A percentile compares a stretch with the other conserved stretches of the same genome.
These are phyloP conservation scores for Sordaria brevicollis DNA, from an alignment of 495 filamentous ascomycete species.

Conservation along the genomic window DNA sequence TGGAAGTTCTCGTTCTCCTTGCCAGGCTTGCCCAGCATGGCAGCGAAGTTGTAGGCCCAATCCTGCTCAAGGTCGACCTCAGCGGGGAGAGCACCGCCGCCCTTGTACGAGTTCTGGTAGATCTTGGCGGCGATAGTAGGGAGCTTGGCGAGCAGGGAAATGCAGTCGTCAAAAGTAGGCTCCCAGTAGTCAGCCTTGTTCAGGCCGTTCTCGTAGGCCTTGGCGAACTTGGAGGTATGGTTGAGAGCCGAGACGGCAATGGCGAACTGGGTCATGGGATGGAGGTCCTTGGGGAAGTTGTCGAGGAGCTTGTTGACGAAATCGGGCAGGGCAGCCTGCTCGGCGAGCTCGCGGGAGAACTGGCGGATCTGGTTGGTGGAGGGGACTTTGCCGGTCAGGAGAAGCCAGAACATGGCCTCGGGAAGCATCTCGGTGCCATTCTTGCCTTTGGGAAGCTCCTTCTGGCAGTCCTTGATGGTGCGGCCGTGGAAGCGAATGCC, in stretches of 20 bases:
- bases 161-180: slow-evolving; percentile 92
- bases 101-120: slow-evolving; percentile 78
- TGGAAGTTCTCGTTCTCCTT: slow-evolving; percentile 86
- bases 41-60: slow-evolving; percentile 97
- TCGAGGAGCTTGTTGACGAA: slow-evolving; percentile 85
- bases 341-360: slow-evolving; percentile 77
- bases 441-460: slow-evolving; percentile 83
- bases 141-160: slow-evolving; percentile 88
- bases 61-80: slow-evolving; percentile 76
- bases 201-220: slow-evolving; percentile 80
- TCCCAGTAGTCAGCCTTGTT: slow-evolving; percentile 98
- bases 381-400: slow-evolving; percentile 87
- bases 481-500: slow-evolving; percentile 97
- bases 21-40: slow-evolving; percentile 87
- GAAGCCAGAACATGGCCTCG: slow-evolving; percentile 99
- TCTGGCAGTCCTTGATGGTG: slow-evolving; percentile 96
- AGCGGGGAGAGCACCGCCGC: slow-evolving; percentile 65
- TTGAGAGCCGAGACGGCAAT: slow-evolving; percentile 90
- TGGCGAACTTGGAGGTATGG: slow-evolving; percentile 84
- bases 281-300: slow-evolving; percentile 74
- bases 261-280: slow-evolving; percentile 97
- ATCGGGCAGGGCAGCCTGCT: slow-evolving; percentile 71
- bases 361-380: slow-evolving; percentile 67
- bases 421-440: slow-evolving; percentile 98
- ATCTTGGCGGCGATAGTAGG: slow-evolving; percentile 95